Conservation (phyloP, 2,329 filamentous ascomycete species). For the Colletotrichum costaricense region DNA sequence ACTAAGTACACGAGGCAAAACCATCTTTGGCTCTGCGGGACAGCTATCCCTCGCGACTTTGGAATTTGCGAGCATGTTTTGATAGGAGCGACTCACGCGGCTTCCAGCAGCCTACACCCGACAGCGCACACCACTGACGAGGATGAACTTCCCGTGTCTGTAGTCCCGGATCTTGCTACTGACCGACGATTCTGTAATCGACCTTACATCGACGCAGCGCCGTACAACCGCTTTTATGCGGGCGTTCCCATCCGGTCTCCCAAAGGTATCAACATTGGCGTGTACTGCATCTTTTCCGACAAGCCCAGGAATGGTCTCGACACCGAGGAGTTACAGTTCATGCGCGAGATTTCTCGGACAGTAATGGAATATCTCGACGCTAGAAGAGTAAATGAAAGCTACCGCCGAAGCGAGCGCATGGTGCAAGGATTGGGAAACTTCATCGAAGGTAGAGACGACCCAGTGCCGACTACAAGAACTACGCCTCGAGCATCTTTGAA, state of each 20-base stretch:
- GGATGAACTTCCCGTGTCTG: constrained; percentile 44
- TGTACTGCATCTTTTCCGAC: constrained; percentile 48
- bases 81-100: constrained; percentile 8
- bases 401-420: constrained; percentile 50
- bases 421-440: constrained; percentile 49
- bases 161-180: constrained; percentile 47
- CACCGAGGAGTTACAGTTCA: constrained; percentile 40
- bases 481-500: constrained; percentile 17
- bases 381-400: constrained; percentile 43
- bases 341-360: constrained; percentile 46
- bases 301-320: constrained; percentile 43
- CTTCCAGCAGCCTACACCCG: background rate
- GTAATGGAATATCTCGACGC: constrained; percentile 53
- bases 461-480: background rate
- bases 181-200: constrained; percentile 46
- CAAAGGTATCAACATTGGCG: constrained; percentile 55
- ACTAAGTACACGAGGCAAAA: constrained; percentile 19
- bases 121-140: background rate
- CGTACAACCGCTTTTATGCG: constrained; percentile 51
- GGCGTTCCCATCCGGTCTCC: constrained; percentile 54
- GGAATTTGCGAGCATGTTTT: constrained; percentile 46
- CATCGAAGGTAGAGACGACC: constrained; percentile 45
- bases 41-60: constrained; percentile 43
- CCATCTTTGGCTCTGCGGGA: constrained; percentile 42
- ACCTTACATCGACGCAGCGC: constrained; percentile 41